phyloP scores from a whole-genome alignment of 2,329 filamentous ascomycete species.

The Talaromyces sp. region DNA sequence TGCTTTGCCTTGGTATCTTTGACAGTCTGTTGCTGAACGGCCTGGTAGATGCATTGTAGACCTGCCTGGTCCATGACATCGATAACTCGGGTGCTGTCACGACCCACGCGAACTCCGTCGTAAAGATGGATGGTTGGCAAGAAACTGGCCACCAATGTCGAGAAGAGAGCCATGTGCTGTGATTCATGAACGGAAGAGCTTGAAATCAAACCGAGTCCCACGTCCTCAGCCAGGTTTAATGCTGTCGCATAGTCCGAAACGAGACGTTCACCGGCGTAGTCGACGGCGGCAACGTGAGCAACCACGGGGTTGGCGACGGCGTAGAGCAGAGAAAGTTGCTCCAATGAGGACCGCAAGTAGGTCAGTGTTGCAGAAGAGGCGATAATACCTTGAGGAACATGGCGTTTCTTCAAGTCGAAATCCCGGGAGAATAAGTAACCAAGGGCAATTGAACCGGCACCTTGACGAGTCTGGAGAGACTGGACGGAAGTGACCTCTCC shows the following conservation, averaged over 20 bases:
- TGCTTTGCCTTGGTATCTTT: slow-evolving; percentile 66
- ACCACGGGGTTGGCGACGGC: slow-evolving; percentile 89
- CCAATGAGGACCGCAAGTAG: slow-evolving; percentile 77
- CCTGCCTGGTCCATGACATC: slow-evolving; percentile 74
- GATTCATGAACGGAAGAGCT: slow-evolving; percentile 85
- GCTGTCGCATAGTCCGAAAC: slow-evolving; percentile 84
- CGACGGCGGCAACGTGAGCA: slow-evolving; percentile 85
- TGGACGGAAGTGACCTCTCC: slow-evolving; percentile 76
- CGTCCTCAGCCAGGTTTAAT: slow-evolving; percentile 79
- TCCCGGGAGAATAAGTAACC: slow-evolving; percentile 98
- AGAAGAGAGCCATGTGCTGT: slow-evolving; percentile 92
- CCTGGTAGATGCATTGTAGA: slow-evolving; percentile 67
- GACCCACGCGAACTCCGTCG: slow-evolving; percentile 77
- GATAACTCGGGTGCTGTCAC: slow-evolving; percentile 78
- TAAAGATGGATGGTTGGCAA: slow-evolving; percentile 85
- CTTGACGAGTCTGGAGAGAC: slow-evolving; percentile 79
- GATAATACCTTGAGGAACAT: slow-evolving; percentile 86
- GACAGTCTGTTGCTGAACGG: slow-evolving; percentile 59
- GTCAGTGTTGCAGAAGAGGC: slow-evolving; percentile 80
- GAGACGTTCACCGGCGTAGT: slow-evolving; percentile 73
- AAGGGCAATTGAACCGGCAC: slow-evolving; percentile 85
- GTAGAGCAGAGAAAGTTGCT: slow-evolving; percentile 89
- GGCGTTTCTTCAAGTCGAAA: slow-evolving; percentile 86
- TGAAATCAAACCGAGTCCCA: slow-evolving; percentile 81
- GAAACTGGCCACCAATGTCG: slow-evolving; percentile 74